These are phyloP conservation scores for Cyphellophora attinorum DNA, from an alignment of 2,329 filamentous ascomycete species.

Conservation along the genomic window DNA sequence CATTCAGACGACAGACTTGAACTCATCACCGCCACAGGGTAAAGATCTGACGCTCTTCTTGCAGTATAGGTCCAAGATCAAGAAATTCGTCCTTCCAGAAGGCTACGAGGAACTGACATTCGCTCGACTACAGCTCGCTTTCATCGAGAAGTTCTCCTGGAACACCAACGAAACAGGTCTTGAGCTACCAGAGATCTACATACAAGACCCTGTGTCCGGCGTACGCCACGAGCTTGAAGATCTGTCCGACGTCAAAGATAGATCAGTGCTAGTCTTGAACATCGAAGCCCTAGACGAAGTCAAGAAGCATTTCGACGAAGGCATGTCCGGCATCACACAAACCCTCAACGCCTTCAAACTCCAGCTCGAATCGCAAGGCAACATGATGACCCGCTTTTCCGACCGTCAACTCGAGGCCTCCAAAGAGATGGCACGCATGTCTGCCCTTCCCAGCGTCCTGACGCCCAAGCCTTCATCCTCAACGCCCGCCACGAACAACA, in stretches of 20 bases:
- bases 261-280: slow-evolving; percentile 89
- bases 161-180: slow-evolving; percentile 90
- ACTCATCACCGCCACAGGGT: slow-evolving; percentile 61
- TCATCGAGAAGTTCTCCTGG: slow-evolving; percentile 99
- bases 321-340: slow-evolving; percentile 66
- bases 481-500: slow-evolving; percentile 2
- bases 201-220: slow-evolving; percentile 89
- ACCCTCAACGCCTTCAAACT: slow-evolving; percentile 81
- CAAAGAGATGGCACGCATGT: slow-evolving; percentile 68
- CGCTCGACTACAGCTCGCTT: slow-evolving; percentile 81
- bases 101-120: slow-evolving; percentile 78
- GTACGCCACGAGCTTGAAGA: slow-evolving; percentile 97
- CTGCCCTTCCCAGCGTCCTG: slow-evolving; percentile 35
- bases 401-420: slow-evolving; percentile 84
- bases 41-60: slow-evolving; percentile 84
- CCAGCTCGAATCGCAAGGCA: slow-evolving; percentile 72
- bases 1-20: slow-evolving; percentile 46
- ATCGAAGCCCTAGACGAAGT: slow-evolving; percentile 91
- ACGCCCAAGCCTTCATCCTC: slow-evolving; percentile 25
- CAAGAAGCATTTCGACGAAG: slow-evolving; percentile 91
- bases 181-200: slow-evolving; percentile 93
- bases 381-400: slow-evolving; percentile 74
- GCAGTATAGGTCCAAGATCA: slow-evolving; percentile 19
- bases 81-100: slow-evolving; percentile 19
- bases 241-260: slow-evolving; percentile 83